A percentile compares a stretch with the other conserved stretches of the same genome.
Evolutionary conservation across 805 yeast species (phyloP).

Genomic region (Candida vaughaniae): DNA sequence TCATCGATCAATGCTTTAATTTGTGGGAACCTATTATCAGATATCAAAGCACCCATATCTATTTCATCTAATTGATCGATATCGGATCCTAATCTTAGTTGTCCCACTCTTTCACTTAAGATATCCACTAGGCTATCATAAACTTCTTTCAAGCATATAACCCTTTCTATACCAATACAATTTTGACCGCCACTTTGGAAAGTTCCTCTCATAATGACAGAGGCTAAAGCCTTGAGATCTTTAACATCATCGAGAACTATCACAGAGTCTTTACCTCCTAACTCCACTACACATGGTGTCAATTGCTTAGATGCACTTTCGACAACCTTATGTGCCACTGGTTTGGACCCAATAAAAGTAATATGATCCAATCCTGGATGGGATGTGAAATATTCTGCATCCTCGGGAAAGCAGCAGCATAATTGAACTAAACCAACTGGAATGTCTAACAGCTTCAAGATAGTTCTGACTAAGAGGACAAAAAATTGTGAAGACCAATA

Average conservation of each 20-base stretch:
- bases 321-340: slow-evolving; percentile 87
- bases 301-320: slow-evolving; percentile 79
- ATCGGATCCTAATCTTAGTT: slow-evolving; percentile 80
- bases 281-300: slow-evolving; percentile 92
- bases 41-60: slow-evolving; percentile 95
- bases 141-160: slow-evolving; percentile 70
- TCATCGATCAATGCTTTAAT: slow-evolving; percentile 67
- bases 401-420: slow-evolving; percentile 84
- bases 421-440: slow-evolving; percentile 85
- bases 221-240: slow-evolving; percentile 52
- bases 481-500: slow-evolving; percentile 91
- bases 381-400: slow-evolving; percentile 81
- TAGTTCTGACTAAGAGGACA: slow-evolving; percentile 65
- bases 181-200: slow-evolving; percentile 98
- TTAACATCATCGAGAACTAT: slow-evolving; percentile 80
- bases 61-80: slow-evolving; percentile 88
- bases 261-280: slow-evolving; percentile 95
- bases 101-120: slow-evolving; percentile 55
- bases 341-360: slow-evolving; percentile 94
- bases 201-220: slow-evolving; percentile 89
- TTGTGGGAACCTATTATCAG: slow-evolving; percentile 67
- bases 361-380: slow-evolving; percentile 83
- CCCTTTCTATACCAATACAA: slow-evolving; percentile 96
- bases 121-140: slow-evolving; percentile 63
- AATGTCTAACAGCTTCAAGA: slow-evolving; percentile 70